A percentile compares a stretch with the other conserved stretches of the same genome.
These are phyloP conservation scores for Penicillium fimorum DNA, from an alignment of 495 filamentous ascomycete genomes.

Conservation along the genomic window DNA sequence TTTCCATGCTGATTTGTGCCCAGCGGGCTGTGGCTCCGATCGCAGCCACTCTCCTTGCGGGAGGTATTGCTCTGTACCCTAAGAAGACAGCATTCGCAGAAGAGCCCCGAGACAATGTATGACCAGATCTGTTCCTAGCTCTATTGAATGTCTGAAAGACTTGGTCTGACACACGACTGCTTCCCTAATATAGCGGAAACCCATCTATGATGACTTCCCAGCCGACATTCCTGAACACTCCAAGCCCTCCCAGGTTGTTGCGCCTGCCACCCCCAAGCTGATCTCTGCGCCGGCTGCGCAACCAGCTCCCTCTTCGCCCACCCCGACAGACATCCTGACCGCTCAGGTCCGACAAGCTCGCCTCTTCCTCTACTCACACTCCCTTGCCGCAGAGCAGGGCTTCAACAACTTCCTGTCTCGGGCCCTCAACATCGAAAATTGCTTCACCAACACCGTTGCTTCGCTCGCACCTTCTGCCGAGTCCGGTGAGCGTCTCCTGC, in stretches of 20 bases:
- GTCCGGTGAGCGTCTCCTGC: constrained; percentile 78
- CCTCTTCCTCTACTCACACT: constrained; percentile 75
- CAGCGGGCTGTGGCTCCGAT: constrained; percentile 58
- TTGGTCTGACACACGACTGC: constrained; percentile 24
- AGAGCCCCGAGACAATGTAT: constrained; percentile 42
- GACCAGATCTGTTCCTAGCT: constrained; percentile 12
- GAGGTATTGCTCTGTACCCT: constrained; percentile 54
- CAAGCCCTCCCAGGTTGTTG: constrained; percentile 34
- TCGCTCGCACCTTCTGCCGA: constrained; percentile 80
- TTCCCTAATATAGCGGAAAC: constrained; percentile 60
- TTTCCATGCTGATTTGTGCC: constrained; percentile 25
- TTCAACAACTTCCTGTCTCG: constrained; percentile 74
- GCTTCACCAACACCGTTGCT: constrained; percentile 76
- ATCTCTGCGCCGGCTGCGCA: constrained; percentile 25
- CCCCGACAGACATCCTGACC: constrained; percentile 88
- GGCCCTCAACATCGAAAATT: constrained; percentile 75
- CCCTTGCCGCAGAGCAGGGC: constrained; percentile 66
- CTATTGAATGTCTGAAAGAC: not conserved
- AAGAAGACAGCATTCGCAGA: constrained; percentile 57
- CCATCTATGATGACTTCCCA: constrained; percentile 80
- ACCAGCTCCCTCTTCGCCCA: constrained; percentile 53
- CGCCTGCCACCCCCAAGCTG: constrained; percentile 22
- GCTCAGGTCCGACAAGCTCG: constrained; percentile 75
- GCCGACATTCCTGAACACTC: constrained; percentile 40
- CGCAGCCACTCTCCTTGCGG: constrained; percentile 52